phyloP scores from a whole-genome alignment of 192 early-diverging fungal genomes.

The Backusella circina region DNA sequence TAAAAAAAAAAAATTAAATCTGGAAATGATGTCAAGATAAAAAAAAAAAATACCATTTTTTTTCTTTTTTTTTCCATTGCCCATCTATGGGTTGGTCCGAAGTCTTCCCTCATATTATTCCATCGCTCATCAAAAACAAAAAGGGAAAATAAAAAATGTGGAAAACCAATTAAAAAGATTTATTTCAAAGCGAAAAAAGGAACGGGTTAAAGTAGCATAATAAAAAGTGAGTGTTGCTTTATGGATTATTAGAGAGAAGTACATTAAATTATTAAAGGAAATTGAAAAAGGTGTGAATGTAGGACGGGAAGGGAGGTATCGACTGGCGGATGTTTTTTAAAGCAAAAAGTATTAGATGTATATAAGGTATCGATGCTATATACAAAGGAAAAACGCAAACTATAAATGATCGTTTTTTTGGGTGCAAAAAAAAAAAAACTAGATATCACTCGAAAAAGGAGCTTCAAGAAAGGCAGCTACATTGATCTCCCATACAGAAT shows the following conservation, averaged over 20 bases:
- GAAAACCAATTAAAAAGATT: not conserved
- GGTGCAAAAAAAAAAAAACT: too few relatives aligned
- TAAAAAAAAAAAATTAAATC: not conserved
- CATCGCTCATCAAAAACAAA: not conserved
- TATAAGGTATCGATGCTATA: not conserved
- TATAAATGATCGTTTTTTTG: not conserved
- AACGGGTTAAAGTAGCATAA: not conserved
- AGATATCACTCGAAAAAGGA: not conserved
- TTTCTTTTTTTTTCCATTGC: not conserved
- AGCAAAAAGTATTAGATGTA: not conserved
- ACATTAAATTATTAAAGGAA: not conserved
- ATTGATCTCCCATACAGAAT: slow-evolving; percentile 14
- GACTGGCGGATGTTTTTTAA: not conserved
- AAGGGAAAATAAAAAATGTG: not conserved
- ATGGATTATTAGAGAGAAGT: not conserved
- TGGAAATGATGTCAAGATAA: not conserved
- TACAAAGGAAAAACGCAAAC: not conserved
- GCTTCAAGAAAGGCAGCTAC: slow-evolving; percentile 7
- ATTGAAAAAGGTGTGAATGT: not conserved
- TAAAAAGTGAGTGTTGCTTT: not conserved
- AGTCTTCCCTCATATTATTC: not conserved
- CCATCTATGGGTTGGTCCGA: not conserved
- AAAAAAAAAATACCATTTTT: not conserved
- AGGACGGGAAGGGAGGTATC: not conserved
- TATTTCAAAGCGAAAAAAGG: not conserved